These are phyloP conservation scores for Xylaria sp. DNA, from an alignment of 2,329 filamentous ascomycete genomes.

Conservation along the genomic window DNA sequence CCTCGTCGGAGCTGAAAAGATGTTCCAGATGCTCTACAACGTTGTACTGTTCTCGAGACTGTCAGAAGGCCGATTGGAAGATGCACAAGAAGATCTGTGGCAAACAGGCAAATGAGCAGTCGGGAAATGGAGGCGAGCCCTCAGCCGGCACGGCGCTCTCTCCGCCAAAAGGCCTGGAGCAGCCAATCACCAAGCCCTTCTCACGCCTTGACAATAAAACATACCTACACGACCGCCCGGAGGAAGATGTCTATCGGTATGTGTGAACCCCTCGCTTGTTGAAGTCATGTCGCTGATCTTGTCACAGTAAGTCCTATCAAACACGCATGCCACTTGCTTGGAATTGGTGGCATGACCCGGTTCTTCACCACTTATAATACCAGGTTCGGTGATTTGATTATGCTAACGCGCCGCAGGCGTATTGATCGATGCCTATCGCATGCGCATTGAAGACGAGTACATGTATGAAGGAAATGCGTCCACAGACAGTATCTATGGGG, in stretches of 20 bases:
- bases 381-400: background rate
- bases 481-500: conserved; percentile 26
- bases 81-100: conserved; percentile 37
- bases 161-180: conserved; percentile 30
- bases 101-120: conserved; percentile 24
- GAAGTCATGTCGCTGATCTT: conserved; percentile 2
- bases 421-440: conserved; percentile 35
- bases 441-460: conserved; percentile 34
- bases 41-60: conserved; percentile 38
- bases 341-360: background rate
- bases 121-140: background rate
- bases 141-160: conserved; percentile 19
- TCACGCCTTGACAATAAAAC: conserved; percentile 33
- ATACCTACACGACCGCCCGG: conserved; percentile 35
- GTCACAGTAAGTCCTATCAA: conserved; percentile 15
- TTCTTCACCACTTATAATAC: no score
- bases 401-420: conserved; percentile 17
- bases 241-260: conserved; percentile 34
- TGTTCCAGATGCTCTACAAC: conserved; percentile 37
- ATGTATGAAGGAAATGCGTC: conserved; percentile 9
- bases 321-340: background rate
- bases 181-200: conserved; percentile 32
- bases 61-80: conserved; percentile 40
- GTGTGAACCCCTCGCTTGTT: background rate
- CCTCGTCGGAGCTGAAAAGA: conserved; percentile 33